phyloP scores from a whole-genome alignment of 2,329 filamentous ascomycete genomes.

The Scedosporium dehoogii region DNA sequence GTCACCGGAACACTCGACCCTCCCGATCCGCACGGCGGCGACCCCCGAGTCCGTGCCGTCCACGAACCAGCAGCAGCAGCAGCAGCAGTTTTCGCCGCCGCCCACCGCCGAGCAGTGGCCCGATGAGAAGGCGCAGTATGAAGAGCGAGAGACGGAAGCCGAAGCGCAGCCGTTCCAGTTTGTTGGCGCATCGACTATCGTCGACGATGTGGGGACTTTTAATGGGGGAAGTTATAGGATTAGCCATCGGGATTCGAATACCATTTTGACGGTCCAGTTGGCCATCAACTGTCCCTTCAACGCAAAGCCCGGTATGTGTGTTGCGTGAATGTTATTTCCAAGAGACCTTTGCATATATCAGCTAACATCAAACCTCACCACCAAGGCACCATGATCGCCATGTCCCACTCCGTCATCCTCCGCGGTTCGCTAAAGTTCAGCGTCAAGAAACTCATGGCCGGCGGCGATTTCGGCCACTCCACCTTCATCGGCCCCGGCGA shows the following conservation, averaged over 20 bases:
- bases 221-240: slow-evolving; percentile 93
- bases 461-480: slow-evolving; percentile 69
- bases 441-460: slow-evolving; percentile 80
- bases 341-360: no score
- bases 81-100: neutral
- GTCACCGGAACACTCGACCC: slow-evolving; percentile 10
- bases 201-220: slow-evolving; percentile 90
- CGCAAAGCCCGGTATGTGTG: slow-evolving; percentile 50
- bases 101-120: neutral
- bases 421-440: slow-evolving; percentile 77
- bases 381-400: slow-evolving; percentile 79
- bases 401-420: slow-evolving; percentile 80
- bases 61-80: neutral
- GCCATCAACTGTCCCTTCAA: slow-evolving; percentile 78
- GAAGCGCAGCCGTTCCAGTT: slow-evolving; percentile 4
- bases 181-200: slow-evolving; percentile 29
- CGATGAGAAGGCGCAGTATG: slow-evolving; percentile 1
- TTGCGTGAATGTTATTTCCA: no score
- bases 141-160: slow-evolving; percentile 6
- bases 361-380: neutral
- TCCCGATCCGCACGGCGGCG: neutral
- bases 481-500: slow-evolving; percentile 86
- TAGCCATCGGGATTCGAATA: slow-evolving; percentile 85
- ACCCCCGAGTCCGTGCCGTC: neutral
- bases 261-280: slow-evolving; percentile 77